Conservation (phyloP, 2,329 filamentous ascomycete species). For the Aspergillus amoenus region DNA sequence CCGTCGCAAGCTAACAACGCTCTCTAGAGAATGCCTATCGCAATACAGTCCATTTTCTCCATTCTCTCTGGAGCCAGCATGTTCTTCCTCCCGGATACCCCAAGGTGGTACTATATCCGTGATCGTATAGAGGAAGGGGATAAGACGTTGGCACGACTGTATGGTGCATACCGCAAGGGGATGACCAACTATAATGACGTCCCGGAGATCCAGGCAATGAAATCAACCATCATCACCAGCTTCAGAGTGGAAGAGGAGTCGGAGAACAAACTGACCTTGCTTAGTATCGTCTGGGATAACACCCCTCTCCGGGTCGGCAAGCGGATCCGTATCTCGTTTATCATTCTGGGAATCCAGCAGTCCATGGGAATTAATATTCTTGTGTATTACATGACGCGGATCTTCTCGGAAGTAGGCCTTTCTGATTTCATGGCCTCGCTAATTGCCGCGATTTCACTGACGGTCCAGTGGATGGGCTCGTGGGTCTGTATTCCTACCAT, state of each 20-base stretch:
- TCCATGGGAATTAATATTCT: constrained; percentile 35
- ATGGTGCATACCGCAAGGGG: background rate
- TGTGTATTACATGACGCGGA: constrained; percentile 33
- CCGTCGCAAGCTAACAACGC: background rate
- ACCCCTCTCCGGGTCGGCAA: constrained; percentile 36
- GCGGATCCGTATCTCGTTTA: constrained; percentile 38
- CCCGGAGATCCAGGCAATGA: background rate
- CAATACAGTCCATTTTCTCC: constrained; percentile 31
- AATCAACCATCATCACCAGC: background rate
- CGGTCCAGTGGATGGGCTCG: background rate
- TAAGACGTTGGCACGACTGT: constrained; percentile 4
- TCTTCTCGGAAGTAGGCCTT: constrained; percentile 30
- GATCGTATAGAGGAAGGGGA: background rate
- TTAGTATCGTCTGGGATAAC: constrained; percentile 30
- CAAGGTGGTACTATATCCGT: constrained; percentile 33
- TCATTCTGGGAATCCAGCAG: constrained; percentile 29
- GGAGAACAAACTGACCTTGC: background rate
- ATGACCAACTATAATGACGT: background rate
- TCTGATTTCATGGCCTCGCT: constrained; percentile 20
- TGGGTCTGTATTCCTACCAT: background rate
- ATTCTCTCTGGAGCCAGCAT: constrained; percentile 26
- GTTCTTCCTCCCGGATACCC: constrained; percentile 29
- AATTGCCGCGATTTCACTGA: background rate
- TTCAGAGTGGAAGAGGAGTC: background rate
- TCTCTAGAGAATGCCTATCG: constrained; percentile 15